phyloP scores from a whole-genome alignment of 352 stramenopile species.

The Phytophthora lateralis region DNA sequence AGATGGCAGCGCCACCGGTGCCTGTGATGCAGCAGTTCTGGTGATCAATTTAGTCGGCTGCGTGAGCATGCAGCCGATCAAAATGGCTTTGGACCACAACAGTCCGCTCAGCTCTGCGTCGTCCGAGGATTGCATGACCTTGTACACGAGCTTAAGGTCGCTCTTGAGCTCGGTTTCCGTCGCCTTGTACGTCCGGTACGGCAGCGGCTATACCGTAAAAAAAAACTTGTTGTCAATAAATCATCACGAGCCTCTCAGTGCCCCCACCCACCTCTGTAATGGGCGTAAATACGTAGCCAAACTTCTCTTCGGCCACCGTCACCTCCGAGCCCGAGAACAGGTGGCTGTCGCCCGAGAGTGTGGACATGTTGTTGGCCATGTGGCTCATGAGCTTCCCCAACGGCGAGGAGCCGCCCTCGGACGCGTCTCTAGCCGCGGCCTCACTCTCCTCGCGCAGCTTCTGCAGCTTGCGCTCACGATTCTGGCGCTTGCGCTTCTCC shows the following conservation, averaged over 20 bases:
- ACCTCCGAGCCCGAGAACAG: constrained; percentile 54
- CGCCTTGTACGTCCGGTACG: constrained; percentile 62
- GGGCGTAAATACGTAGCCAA: constrained; percentile 83
- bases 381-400: constrained; percentile 68
- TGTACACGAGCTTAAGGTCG: constrained; percentile 65
- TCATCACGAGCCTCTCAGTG: no score
- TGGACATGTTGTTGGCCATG: constrained; percentile 77
- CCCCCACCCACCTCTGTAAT: constrained; percentile 54
- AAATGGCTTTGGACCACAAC: constrained; percentile 77
- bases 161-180: constrained; percentile 56
- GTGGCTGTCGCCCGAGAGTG: constrained; percentile 65
- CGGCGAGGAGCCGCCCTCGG: constrained; percentile 31
- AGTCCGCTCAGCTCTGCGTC: constrained; percentile 57
- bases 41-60: constrained; percentile 24
- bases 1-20: constrained; percentile 43
- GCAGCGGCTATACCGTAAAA: constrained; percentile 43
- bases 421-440: constrained; percentile 22
- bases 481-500: constrained; percentile 64
- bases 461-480: constrained; percentile 59
- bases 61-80: constrained; percentile 58
- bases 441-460: constrained; percentile 61
- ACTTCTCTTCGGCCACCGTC: constrained; percentile 62
- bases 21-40: constrained; percentile 8
- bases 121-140: constrained; percentile 60
- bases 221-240: neutral